Conservation (phyloP, 768 basidiomycete genomes). For the Mrakia frigida region DNA sequence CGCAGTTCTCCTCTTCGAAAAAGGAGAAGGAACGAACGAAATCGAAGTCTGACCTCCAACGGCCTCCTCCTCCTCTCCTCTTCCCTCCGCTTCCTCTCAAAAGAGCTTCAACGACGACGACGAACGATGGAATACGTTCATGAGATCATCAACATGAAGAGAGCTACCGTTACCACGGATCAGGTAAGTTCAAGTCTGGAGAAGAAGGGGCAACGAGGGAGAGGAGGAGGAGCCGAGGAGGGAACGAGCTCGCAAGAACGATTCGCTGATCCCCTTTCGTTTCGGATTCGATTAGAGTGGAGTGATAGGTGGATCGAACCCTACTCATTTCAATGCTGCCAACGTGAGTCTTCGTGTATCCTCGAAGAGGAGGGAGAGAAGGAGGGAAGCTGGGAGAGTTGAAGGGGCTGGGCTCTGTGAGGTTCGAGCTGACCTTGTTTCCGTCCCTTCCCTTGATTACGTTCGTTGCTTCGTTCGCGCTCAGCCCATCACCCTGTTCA, state of each 20-base stretch:
- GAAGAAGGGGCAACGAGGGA: background rate
- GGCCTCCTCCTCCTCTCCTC: background rate
- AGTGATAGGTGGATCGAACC: constrained; percentile 70
- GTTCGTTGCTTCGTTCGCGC: background rate
- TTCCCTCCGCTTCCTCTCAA: background rate
- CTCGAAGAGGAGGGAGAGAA: background rate
- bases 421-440: background rate
- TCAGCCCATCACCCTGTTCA: constrained; percentile 44
- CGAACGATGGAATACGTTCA: background rate
- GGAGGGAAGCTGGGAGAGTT: background rate
- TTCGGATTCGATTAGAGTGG: constrained; percentile 44
- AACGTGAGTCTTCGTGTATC: constrained; percentile 71
- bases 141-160: background rate
- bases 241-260: background rate
- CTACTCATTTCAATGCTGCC: constrained; percentile 54
- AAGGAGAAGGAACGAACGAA: too few relatives aligned
- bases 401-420: background rate
- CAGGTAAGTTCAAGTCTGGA: background rate
- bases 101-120: too few relatives aligned
- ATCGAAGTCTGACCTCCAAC: background rate
- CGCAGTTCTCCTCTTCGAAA: too few relatives aligned
- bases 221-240: background rate
- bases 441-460: background rate
- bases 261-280: background rate
- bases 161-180: constrained; percentile 3